Percentiles rank a stretch among this genome's conserved stretches.
These are phyloP conservation scores for Saxophila tyrrhenica DNA, from an alignment of 495 filamentous ascomycete genomes.

Conservation along the genomic window DNA sequence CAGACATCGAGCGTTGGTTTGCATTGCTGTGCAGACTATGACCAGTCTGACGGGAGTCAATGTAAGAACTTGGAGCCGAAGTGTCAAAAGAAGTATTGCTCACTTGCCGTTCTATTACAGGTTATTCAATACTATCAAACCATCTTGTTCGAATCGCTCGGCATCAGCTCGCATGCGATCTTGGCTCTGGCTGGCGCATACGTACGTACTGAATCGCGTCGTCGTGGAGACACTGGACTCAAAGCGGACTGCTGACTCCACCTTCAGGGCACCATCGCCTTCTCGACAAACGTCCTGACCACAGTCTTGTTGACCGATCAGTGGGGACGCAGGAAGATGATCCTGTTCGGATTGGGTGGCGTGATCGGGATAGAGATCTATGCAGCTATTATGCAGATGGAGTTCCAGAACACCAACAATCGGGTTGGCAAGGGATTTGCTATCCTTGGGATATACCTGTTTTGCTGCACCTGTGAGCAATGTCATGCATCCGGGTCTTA, in stretches of 20 bases:
- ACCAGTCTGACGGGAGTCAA: constrained; percentile 47
- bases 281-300: constrained; percentile 41
- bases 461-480: constrained; percentile 42
- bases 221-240: no score
- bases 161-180: constrained; percentile 39
- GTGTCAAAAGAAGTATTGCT: no score
- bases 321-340: constrained; percentile 51
- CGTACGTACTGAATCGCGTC: background rate
- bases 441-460: constrained; percentile 49
- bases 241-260: background rate
- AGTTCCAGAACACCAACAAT: constrained; percentile 46
- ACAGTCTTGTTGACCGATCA: constrained; percentile 46
- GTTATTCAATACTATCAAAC: constrained; percentile 42
- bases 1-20: constrained; percentile 41
- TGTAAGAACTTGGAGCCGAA: no score
- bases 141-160: constrained; percentile 45
- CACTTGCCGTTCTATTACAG: background rate
- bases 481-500: background rate
- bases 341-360: constrained; percentile 39
- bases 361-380: constrained; percentile 48
- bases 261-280: constrained; percentile 38
- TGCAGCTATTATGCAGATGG: constrained; percentile 45
- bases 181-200: constrained; percentile 46
- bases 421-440: constrained; percentile 49
- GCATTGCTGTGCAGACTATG: constrained; percentile 48